A percentile compares a stretch with the other conserved stretches of the same genome.
phyloP scores from a whole-genome alignment of 805 yeast genomes.

The Teunomyces gatunensis region DNA sequence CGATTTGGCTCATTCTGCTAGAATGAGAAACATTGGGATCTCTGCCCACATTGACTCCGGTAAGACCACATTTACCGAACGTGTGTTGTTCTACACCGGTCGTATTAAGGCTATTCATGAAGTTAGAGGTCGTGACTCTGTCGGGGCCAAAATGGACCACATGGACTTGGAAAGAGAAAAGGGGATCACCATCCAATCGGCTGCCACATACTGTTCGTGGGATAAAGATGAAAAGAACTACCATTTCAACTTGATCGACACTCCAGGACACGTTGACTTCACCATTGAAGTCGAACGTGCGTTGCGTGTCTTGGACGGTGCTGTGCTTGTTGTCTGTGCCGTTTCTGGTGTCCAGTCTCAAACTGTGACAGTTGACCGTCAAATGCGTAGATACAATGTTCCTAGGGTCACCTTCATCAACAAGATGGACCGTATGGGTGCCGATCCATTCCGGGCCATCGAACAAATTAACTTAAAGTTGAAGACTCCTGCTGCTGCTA shows the following conservation, averaged over 20 bases:
- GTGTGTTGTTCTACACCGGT: conserved; percentile 94
- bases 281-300: conserved; percentile 99
- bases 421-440: conserved; percentile 99
- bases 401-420: conserved; percentile 95
- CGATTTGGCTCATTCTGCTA: conserved; percentile 51
- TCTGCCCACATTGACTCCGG: conserved; percentile 99
- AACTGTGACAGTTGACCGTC: conserved; percentile 97
- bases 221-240: conserved; percentile 63
- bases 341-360: conserved; percentile 98
- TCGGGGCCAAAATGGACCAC: conserved; percentile 99
- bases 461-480: conserved; percentile 86
- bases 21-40: conserved; percentile 91
- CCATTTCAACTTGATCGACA: conserved; percentile 93
- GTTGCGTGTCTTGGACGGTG: conserved; percentile 96
- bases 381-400: conserved; percentile 96
- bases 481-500: conserved; percentile 93
- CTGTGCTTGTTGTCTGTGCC: conserved; percentile 97
- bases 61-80: conserved; percentile 96
- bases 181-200: conserved; percentile 98
- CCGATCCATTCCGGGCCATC: conserved; percentile 93
- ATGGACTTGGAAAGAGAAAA: conserved; percentile 98
- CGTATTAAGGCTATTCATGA: conserved; percentile 96
- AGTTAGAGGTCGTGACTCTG: conserved; percentile 94
- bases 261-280: conserved; percentile 98
- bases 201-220: conserved; percentile 99